A percentile compares a stretch with the other conserved stretches of the same genome.
These are phyloP conservation scores for Eucalyptus victrix DNA, from an alignment of 345 rosid species.

Conservation along the genomic window DNA sequence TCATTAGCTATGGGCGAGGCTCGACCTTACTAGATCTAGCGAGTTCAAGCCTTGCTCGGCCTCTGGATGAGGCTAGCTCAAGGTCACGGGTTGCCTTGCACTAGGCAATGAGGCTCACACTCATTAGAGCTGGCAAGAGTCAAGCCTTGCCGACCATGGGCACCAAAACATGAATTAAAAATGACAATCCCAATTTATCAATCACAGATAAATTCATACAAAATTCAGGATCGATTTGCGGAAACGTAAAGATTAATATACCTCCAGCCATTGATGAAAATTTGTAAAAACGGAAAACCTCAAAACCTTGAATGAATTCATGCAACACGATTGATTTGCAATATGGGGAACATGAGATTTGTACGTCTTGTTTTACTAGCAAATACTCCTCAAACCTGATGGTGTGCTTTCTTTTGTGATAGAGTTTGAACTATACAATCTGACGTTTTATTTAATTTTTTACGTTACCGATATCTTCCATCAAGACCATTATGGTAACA, in stretches of 20 bases:
- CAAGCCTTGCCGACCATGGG: fast-evolving
- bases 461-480: fast-evolving
- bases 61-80: fast-evolving
- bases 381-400: too few species aligned
- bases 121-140: fast-evolving
- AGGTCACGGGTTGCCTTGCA: fast-evolving
- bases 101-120: too few species aligned
- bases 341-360: fast-evolving
- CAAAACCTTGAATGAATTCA: fast-evolving
- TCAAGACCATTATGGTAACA: too few species aligned
- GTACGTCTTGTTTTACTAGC: fast-evolving
- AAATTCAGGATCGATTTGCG: fast-evolving
- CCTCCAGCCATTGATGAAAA: too few species aligned
- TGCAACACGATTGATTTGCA: fast-evolving
- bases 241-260: too few species aligned
- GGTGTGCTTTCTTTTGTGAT: fast-evolving
- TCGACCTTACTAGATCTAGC: too few species aligned
- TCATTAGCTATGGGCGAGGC: fast-evolving
- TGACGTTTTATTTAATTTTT: fast-evolving
- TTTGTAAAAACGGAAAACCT: too few species aligned
- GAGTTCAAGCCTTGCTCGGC: too few species aligned
- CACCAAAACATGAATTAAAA: too few species aligned
- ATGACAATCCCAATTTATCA: fast-evolving
- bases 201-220: fast-evolving
- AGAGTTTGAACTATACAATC: fast-evolving